These are phyloP conservation scores for Incumbomyces delicatus DNA, from an alignment of 2,329 filamentous ascomycete species.

Conservation along the genomic window DNA sequence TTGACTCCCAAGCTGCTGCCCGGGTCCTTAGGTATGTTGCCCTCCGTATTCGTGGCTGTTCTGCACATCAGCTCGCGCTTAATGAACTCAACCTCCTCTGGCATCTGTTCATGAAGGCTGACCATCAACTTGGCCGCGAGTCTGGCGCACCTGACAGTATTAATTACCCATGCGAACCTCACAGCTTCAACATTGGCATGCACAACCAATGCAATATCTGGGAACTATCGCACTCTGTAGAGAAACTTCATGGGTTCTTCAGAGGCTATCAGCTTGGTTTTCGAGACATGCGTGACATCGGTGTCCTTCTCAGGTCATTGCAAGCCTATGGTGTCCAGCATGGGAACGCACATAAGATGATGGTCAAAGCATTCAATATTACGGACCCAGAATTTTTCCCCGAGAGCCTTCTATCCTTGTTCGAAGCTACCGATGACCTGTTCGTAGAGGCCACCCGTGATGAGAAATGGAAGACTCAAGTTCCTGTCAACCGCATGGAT, in stretches of 20 bases:
- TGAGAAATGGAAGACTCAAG: neutral
- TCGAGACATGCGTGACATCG: neutral
- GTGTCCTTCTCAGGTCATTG: neutral
- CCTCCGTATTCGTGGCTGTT: neutral
- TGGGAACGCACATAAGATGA: neutral
- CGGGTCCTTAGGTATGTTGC: neutral
- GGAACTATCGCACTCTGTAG: neutral
- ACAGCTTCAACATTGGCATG: conserved; percentile 1
- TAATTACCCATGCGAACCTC: neutral
- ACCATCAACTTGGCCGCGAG: neutral
- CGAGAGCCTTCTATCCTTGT: neutral
- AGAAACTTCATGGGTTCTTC: conserved; percentile 1
- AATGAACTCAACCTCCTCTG: neutral
- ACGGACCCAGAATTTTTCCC: neutral
- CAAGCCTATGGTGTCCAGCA: neutral
- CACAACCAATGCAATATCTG: conserved; percentile 6
- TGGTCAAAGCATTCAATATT: neutral
- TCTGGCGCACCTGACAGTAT: neutral
- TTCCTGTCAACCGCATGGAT: neutral
- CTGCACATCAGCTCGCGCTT: neutral
- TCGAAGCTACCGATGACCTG: too few relatives aligned
- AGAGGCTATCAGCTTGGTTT: neutral
- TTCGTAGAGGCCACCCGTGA: too few relatives aligned
- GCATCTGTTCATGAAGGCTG: neutral
- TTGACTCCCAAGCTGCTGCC: neutral